phyloP scores from a whole-genome alignment of 371 early-diverging fungal species.

The Globomyces sp. region DNA sequence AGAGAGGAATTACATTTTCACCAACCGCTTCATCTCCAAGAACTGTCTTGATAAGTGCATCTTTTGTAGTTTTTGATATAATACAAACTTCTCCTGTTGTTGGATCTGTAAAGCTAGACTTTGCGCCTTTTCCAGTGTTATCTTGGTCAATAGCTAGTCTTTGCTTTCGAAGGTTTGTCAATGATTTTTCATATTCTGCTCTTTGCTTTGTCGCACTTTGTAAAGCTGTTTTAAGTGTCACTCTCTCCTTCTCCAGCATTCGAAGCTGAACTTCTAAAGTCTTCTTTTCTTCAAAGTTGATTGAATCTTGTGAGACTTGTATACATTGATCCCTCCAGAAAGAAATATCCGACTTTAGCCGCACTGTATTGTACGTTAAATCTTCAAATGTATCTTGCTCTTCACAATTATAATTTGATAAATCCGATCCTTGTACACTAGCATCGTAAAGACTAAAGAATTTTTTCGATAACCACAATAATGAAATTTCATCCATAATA shows the following conservation, averaged over 20 bases:
- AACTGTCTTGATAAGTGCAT: conserved; percentile 36
- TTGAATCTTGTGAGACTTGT: conserved; percentile 40
- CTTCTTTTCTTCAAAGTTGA: conserved; percentile 35
- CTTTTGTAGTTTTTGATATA: conserved; percentile 31
- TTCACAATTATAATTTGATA: conserved; percentile 8
- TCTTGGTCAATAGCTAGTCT: conserved; percentile 36
- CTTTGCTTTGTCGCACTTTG: conserved; percentile 31
- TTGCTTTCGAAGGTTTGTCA: conserved; percentile 28
- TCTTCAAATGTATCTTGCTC: conserved; percentile 41
- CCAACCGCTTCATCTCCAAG: conserved; percentile 37
- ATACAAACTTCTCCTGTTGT: conserved; percentile 35
- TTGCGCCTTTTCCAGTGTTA: conserved; percentile 15
- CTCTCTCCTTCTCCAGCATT: conserved; percentile 28
- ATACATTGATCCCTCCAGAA: conserved; percentile 44
- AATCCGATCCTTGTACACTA: not conserved
- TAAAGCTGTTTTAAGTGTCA: conserved; percentile 22
- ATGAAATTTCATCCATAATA: conserved; percentile 31
- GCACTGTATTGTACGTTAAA: conserved; percentile 32
- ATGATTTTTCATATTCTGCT: conserved; percentile 33
- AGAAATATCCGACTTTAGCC: conserved; percentile 19
- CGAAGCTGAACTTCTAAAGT: conserved; percentile 35
- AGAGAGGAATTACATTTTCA: conserved; percentile 31
- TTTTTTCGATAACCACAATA: conserved; percentile 26
- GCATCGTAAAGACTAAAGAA: conserved; percentile 29
- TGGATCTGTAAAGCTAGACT: conserved; percentile 34